phyloP scores from a whole-genome alignment of 225 moss, liverwort and hornwort genomes.

The Neckera pumila region DNA sequence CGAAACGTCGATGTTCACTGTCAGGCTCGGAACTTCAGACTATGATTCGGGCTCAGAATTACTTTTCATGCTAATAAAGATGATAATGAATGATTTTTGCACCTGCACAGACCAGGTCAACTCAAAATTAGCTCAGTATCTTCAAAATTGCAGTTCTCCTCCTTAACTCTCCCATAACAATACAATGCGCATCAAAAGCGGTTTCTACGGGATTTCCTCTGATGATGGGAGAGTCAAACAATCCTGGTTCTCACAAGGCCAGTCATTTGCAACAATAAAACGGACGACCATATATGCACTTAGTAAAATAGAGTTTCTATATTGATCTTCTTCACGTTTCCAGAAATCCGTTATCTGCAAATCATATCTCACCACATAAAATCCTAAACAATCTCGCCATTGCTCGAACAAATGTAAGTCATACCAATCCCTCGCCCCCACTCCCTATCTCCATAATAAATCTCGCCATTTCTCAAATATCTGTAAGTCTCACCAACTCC shows the following conservation, averaged over 20 bases:
- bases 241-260: not conserved
- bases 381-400: not conserved
- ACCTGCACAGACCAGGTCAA: not conserved
- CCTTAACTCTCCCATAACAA: not conserved
- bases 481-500: not conserved
- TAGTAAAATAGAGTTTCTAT: too few relatives aligned
- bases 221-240: not conserved
- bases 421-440: not conserved
- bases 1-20: not conserved
- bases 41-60: not conserved
- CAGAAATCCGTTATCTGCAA: not conserved
- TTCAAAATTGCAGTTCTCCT: not conserved
- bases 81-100: not conserved
- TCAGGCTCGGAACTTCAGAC: not conserved
- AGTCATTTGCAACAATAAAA: not conserved
- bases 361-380: not conserved
- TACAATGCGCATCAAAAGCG: not conserved
- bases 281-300: not conserved
- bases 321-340: not conserved
- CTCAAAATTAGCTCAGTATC: not conserved
- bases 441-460: not conserved
- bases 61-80: constrained; percentile 1
- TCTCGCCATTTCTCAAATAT: not conserved
- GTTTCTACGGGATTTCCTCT: not conserved
- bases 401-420: not conserved